Percentiles rank a stretch among this genome's conserved stretches.
Evolutionary conservation across 176 grass and related monocot species (phyloP).

Genomic region (Coix lacrymajobi): DNA sequence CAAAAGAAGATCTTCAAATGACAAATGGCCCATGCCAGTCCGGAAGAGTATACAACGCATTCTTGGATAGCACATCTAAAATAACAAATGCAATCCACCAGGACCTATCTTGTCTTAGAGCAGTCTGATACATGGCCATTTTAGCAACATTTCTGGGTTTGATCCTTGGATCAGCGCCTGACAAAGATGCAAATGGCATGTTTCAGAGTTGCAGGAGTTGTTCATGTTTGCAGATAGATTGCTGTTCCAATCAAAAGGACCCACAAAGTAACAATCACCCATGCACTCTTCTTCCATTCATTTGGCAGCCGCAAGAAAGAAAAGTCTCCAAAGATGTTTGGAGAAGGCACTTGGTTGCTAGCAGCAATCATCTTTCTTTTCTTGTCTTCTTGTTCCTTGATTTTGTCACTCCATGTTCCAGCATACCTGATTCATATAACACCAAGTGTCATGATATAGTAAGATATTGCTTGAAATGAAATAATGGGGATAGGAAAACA

Average conservation of each 20-base stretch:
- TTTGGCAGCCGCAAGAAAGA: constrained; percentile 47
- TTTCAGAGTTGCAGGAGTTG: background rate
- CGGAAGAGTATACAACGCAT: background rate
- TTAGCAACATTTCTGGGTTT: background rate
- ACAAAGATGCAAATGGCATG: background rate
- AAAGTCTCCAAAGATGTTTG: constrained; percentile 65
- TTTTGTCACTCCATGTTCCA: constrained; percentile 88
- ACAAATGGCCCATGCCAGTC: background rate
- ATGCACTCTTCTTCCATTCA: constrained; percentile 69
- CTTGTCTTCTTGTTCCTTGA: constrained; percentile 68
- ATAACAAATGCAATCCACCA: constrained; percentile 28
- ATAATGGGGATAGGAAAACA: background rate
- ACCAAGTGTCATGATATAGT: background rate
- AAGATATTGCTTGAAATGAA: background rate
- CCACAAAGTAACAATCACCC: constrained; percentile 83
- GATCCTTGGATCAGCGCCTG: background rate
- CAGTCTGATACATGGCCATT: background rate
- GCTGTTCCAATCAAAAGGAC: constrained; percentile 75
- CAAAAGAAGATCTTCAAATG: background rate
- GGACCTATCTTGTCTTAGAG: background rate
- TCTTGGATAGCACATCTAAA: constrained; percentile 3
- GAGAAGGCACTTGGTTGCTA: constrained; percentile 38
- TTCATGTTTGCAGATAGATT: constrained; percentile 77
- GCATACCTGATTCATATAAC: constrained; percentile 62
- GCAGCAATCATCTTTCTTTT: constrained; percentile 49